These are phyloP conservation scores for Zygosaccharomyces pseudobailii DNA, from an alignment of 1,139 yeast species.

Conservation along the genomic window DNA sequence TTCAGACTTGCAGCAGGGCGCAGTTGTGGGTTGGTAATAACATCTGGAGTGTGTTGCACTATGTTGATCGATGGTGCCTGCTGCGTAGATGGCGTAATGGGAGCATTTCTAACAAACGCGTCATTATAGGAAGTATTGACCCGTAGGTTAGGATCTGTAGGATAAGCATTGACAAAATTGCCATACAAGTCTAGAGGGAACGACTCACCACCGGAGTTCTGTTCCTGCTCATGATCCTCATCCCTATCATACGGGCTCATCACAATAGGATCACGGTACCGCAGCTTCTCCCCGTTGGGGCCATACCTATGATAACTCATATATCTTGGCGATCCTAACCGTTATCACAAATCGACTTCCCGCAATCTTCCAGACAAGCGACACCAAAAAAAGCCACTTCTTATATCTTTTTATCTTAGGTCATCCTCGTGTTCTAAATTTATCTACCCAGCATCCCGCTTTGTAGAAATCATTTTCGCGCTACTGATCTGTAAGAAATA, in stretches of 20 bases:
- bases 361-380: background rate
- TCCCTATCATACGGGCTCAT: background rate
- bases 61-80: slow-evolving; percentile 14
- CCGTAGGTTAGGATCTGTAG: slow-evolving; percentile 12
- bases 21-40: slow-evolving; percentile 9
- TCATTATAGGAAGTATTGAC: slow-evolving; percentile 20
- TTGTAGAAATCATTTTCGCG: slow-evolving; percentile 1
- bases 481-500: background rate
- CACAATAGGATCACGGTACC: slow-evolving; percentile 3
- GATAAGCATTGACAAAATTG: slow-evolving; percentile 16
- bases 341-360: background rate
- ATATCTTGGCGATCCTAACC: background rate
- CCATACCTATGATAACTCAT: slow-evolving; percentile 4
- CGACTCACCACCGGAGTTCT: background rate
- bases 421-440: slow-evolving; percentile 1
- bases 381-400: background rate
- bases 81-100: slow-evolving; percentile 2
- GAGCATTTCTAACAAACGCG: slow-evolving; percentile 15
- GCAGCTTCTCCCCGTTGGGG: slow-evolving; percentile 1
- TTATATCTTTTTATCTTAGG: background rate
- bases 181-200: slow-evolving; percentile 11
- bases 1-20: background rate
- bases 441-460: slow-evolving; percentile 3
- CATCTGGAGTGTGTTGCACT: slow-evolving; percentile 14
- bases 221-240: background rate